Base-by-base conservation (phyloP, 2,329 filamentous ascomycete species). In the Fusarium sp. region DNA sequence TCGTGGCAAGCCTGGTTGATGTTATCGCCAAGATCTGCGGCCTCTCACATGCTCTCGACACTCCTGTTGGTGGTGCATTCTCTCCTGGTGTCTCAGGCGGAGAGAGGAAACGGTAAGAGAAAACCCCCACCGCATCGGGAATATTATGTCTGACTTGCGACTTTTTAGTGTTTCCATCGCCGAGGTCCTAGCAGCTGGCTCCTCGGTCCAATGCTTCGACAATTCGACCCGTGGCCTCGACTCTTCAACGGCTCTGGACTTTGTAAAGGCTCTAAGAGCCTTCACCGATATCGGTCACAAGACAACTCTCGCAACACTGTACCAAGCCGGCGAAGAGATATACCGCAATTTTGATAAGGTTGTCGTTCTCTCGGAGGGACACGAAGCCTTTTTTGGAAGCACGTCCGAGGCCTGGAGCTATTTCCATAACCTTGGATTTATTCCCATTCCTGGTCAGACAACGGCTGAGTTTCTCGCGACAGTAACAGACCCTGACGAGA, bases 121-220 rank as follows among this genome's bases (percentile, higher is more conserved):
- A 21, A 19, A 6, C 10, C 11, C 5, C 7, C 12, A 19, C 2
- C 3, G 7, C 2, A 7, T 15, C 2, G 9, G 1, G 4, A 16
- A 7, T 16, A 37, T 11, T 3, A 9, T 52, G 18, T 11, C 47
- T 50, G 3, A 50, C 16, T 3, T 25, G 9, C 12, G 7, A 16
- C 3, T 3, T 10, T 23, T 0, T n/a, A 54, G 50, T 54, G 50
- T 54, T 25, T 54, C 50, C 13, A 54, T 54, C 50, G 35, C 50
- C 2, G 50, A 54, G 10, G 50, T 54, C 19, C 35, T 54, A 2
- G 50, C 50, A 3, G 50, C 50, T 30, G 50, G 50, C 5, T 54
- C 50, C 23, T 54, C 50, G 10, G 50, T 54, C 18, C 50, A 54
- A 9, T 54, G 50, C 13, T 38, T 54, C 13, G 50, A 54, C 11